Evolutionary conservation across 257 asterid genomes (phyloP), one percentile per base, ranked within the genome.

Genomic region (Penstemon newberryi): DNA sequence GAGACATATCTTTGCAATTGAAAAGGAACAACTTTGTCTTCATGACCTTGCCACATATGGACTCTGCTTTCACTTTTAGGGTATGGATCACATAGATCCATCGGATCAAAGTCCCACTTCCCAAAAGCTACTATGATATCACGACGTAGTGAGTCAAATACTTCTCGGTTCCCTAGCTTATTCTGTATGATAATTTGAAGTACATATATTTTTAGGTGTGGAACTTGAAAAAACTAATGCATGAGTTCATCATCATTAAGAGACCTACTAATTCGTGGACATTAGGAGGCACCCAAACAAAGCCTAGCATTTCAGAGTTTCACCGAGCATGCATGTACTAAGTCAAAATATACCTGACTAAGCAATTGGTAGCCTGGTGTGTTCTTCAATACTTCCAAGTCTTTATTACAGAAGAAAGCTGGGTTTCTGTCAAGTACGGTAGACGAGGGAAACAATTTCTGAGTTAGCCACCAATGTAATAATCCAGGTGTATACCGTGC

Each of bases 51-150:
- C 90, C 90, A 85, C 8, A 85, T 75, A 43, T 85, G 90, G 3
- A 85, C 90, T 9, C 37, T 6, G 65, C 78, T 64, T 46, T 82
- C 84, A 38, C 54, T 56, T 45, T 76, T 37, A 41, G 82, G 79
- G 59, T 67, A 85, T 0, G 99, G 99, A 70, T 89, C 56, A 18
- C 63, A 6, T 5, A 91, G 78, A 69, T 85, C 95, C 78, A 87
- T 65, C 0, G 97, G 97, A 57, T 94, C 97, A 42, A 93, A 94
- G 57, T 94, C 96, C 99, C 99, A 94, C 76, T 82, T 87, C 11
- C 92, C 85, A 25, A 85, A 94, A 2, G 92, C 97, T 61, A 88
- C 96, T 18, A 82, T 73, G 36, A 85, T 67, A 82, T 94, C 99
- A n/a, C 86, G 82, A 8, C 86, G 85, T 37, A 94, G 77, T 68